A percentile compares a stretch with the other conserved stretches of the same genome.
Conservation (phyloP, 1,284 basidiomycete species). For the Heterobasidion occidentale region DNA sequence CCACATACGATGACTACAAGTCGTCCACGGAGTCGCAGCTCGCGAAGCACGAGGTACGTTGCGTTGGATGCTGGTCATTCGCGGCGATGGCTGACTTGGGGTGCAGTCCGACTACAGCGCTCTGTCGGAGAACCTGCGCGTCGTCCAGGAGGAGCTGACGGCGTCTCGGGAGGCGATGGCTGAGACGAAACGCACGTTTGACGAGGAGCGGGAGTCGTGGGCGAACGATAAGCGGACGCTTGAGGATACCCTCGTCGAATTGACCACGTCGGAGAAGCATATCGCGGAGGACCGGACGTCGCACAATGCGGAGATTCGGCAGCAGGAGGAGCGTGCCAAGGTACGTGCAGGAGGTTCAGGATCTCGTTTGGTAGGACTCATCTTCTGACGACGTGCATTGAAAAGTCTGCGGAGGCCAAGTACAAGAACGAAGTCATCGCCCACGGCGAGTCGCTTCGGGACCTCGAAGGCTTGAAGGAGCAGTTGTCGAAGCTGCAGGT, state of each 20-base stretch:
- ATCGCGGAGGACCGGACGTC: conserved; percentile 55
- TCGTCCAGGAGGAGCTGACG: conserved; percentile 49
- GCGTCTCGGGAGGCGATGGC: conserved; percentile 42
- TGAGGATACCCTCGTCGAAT: conserved; percentile 71
- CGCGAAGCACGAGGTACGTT: conserved; percentile 54
- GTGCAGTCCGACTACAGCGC: conserved; percentile 58
- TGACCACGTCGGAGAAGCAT: conserved; percentile 60
- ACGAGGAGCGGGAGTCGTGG: conserved; percentile 62
- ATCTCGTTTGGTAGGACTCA: neutral
- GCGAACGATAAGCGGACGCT: conserved; percentile 71
- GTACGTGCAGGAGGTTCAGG: conserved; percentile 24
- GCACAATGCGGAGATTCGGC: conserved; percentile 56
- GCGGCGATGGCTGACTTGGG: neutral
- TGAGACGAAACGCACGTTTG: conserved; percentile 58
- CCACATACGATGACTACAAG: conserved; percentile 76
- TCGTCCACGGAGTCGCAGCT: conserved; percentile 58
- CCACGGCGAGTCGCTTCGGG: conserved; percentile 78
- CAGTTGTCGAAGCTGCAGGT: conserved; percentile 47
- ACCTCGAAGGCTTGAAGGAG: conserved; percentile 56
- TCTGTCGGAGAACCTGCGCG: conserved; percentile 54
- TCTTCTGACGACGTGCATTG: neutral
- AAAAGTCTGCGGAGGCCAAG: conserved; percentile 69
- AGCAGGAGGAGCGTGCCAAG: conserved; percentile 66
- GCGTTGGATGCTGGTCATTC: neutral
- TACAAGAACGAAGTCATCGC: conserved; percentile 77